Base-by-base conservation (phyloP, 108 stramenopile genomes). In the Cyclotella atomus region DNA sequence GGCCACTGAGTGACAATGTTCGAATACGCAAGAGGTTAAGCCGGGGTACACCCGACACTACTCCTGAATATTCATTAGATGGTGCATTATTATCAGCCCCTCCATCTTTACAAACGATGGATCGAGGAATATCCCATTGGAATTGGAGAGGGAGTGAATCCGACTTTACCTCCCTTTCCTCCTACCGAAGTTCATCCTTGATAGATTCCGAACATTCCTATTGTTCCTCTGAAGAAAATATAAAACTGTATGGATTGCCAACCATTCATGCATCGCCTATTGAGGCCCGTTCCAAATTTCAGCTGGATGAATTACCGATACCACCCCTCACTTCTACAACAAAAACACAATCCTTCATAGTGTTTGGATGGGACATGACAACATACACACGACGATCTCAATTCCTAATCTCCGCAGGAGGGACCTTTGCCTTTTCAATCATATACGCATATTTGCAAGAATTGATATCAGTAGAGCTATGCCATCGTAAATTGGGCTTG, bases 381-480 rank as follows among this genome's bases (percentile, higher is more conserved):
- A 71, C 83, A 32, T 52, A 85, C 47, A 62, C 83, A 5, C 86
- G 88, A 9, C 81, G 70, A 12, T 36, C 46, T 23, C 94, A 93
- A 64, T 96, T 94, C 67, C 25, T 93, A 10, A 64, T 89, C 28
- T 86, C 86, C 69, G 92, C 95, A 10, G 59, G 65, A 14, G 92
- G 91, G 1, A 93, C 94, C 6, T 96, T 94, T 69, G 61, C 54
- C 53, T 96, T 93, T 66, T 85, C 85, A 20, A 69, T 96, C 12
- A 33, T 96, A 28, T 96, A 96, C 65, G 95, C 92, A 21, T 96
- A 86, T 67, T 62, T 96, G 43, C 95, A 96, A 70, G 95, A 96
- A 71, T 79, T 96, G 47, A 83, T 94, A 36, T 85, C 82, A 23
- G 95, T 96, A 9, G 56, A 83, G 27, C 45, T 96, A 12, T 94